Conservation (phyloP, 176 grass and related monocot species). For the Puya raimondii region DNA sequence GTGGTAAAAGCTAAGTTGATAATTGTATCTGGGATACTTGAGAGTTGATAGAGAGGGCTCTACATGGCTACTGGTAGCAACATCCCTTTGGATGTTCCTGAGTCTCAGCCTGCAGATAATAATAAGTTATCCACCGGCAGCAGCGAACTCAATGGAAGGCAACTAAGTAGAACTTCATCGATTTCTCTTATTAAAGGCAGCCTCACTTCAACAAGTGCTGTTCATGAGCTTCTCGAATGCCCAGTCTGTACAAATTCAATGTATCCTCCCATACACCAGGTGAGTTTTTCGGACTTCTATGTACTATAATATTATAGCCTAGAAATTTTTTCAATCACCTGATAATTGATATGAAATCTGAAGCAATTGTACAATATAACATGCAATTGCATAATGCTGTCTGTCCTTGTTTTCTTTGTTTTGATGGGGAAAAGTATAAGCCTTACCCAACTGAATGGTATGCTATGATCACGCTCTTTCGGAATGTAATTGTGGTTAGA, state of each 20-base stretch:
- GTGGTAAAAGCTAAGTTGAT: not conserved
- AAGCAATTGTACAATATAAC: not conserved
- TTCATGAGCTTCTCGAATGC: conserved; percentile 25
- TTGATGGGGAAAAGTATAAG: no score
- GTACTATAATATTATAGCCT: not conserved
- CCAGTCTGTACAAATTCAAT: conserved; percentile 23
- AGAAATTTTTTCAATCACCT: not conserved
- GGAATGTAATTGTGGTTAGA: no score
- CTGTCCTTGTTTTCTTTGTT: not conserved
- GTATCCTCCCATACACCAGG: conserved; percentile 28
- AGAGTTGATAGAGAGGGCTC: not conserved
- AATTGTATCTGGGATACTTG: not conserved
- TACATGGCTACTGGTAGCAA: not conserved
- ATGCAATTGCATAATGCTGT: not conserved
- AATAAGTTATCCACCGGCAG: conserved; percentile 1
- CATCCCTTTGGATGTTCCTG: conserved; percentile 7
- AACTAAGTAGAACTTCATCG: conserved; percentile 5
- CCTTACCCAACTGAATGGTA: no score
- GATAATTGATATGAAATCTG: not conserved
- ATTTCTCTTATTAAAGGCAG: not conserved
- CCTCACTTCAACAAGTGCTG: conserved; percentile 1
- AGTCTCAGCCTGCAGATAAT: conserved; percentile 4
- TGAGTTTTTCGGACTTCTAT: not conserved
- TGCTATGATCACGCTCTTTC: no score
- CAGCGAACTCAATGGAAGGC: not conserved